phyloP scores from a whole-genome alignment of 257 asterid genomes.

The Nicotiana obtusifolia region DNA sequence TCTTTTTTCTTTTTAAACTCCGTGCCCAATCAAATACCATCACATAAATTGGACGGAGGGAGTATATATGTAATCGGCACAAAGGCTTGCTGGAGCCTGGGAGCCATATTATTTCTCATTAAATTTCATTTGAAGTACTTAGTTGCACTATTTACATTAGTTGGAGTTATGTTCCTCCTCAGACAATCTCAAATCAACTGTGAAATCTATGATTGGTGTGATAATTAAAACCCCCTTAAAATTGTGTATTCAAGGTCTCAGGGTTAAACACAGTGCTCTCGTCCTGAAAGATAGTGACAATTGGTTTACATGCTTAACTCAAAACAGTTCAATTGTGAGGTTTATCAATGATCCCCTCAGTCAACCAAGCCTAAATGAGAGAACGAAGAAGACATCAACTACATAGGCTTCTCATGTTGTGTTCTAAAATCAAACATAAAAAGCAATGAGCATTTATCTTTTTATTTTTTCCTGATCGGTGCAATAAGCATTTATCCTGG shows the following conservation, averaged over 20 bases:
- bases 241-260: not conserved
- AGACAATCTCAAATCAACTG: not conserved
- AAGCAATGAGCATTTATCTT: not conserved
- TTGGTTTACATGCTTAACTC: not conserved
- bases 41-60: too few species aligned
- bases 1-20: too few species aligned
- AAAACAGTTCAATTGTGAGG: not conserved
- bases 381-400: not conserved
- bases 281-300: not conserved
- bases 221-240: not conserved
- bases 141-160: not conserved
- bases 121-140: not conserved
- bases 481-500: constrained; percentile 5
- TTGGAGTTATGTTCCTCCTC: not conserved
- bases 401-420: not conserved
- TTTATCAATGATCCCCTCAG: not conserved
- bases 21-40: too few species aligned
- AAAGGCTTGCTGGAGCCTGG: too few species aligned
- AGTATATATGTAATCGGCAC: too few species aligned
- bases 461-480: not conserved
- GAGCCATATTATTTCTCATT: not conserved
- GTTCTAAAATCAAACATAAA: not conserved
- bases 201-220: not conserved
- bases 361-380: not conserved
- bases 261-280: not conserved